Conservation (phyloP, 352 stramenopile species). For the Phytophthora tentaculata region DNA sequence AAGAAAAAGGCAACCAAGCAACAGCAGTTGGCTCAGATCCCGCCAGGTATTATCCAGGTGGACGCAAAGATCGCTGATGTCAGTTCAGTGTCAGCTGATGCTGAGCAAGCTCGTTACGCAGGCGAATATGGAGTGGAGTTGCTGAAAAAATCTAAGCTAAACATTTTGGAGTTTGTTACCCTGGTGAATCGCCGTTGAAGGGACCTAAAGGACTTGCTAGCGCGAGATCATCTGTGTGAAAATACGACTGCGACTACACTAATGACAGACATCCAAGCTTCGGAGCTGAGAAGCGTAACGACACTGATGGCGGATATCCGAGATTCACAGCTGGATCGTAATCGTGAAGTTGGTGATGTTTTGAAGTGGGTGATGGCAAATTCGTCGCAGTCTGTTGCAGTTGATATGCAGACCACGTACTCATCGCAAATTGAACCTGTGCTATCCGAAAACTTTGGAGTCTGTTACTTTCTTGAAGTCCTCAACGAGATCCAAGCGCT, state of each 20-base stretch:
- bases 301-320: not conserved
- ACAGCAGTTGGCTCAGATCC: no score
- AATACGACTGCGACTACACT: no score
- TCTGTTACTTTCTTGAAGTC: not conserved
- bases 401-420: not conserved
- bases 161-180: not conserved
- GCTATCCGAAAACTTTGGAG: not conserved
- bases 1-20: not conserved
- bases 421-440: not conserved
- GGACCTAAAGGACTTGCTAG: not conserved
- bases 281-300: no score
- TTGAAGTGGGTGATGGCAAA: not conserved
- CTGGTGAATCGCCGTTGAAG: not conserved
- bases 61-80: not conserved
- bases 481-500: not conserved
- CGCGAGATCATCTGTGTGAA: no score
- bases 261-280: not conserved
- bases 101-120: not conserved
- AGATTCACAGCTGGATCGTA: not conserved
- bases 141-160: not conserved
- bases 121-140: not conserved
- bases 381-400: not conserved
- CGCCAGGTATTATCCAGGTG: not conserved
- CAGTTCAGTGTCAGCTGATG: not conserved
- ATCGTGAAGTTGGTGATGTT: not conserved